Evolutionary conservation across 305 asterid species (phyloP).

Genomic region (Coffea humblotiana): DNA sequence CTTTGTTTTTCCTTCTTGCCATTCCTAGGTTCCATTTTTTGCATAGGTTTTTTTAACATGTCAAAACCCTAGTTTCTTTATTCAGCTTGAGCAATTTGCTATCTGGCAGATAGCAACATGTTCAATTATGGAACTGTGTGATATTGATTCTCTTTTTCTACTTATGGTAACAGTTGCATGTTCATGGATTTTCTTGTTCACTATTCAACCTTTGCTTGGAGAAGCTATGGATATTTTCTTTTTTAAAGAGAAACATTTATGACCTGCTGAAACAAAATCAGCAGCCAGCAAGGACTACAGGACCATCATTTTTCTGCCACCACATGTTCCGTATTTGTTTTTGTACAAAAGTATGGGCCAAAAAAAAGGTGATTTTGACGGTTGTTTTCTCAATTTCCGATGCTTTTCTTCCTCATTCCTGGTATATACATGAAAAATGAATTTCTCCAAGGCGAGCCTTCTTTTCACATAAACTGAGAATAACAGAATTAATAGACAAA

Average conservation of each 20-base stretch:
- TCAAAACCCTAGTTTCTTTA: slow-evolving; percentile 1
- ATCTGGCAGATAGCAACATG: neutral
- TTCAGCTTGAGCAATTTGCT: neutral
- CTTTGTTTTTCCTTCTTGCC: neutral
- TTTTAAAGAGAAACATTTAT: neutral
- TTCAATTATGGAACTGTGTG: neutral
- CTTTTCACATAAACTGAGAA: neutral
- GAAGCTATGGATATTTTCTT: neutral
- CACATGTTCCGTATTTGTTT: neutral
- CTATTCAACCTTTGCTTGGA: neutral
- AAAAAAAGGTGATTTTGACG: neutral
- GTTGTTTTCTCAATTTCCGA: neutral
- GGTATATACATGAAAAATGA: neutral
- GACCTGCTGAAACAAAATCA: neutral
- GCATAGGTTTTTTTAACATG: neutral
- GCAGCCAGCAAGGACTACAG: neutral
- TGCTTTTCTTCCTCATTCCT: neutral
- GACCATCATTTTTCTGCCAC: neutral
- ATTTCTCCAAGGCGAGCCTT: neutral
- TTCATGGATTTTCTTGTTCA: slow-evolving; percentile 10
- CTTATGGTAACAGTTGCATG: slow-evolving; percentile 12
- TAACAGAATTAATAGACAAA: too few species aligned
- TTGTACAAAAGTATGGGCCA: neutral
- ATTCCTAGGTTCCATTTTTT: neutral
- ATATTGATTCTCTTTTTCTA: neutral